Evolutionary conservation across 1,284 basidiomycete species (phyloP).

Genomic region (Fomitopsis palustris): DNA sequence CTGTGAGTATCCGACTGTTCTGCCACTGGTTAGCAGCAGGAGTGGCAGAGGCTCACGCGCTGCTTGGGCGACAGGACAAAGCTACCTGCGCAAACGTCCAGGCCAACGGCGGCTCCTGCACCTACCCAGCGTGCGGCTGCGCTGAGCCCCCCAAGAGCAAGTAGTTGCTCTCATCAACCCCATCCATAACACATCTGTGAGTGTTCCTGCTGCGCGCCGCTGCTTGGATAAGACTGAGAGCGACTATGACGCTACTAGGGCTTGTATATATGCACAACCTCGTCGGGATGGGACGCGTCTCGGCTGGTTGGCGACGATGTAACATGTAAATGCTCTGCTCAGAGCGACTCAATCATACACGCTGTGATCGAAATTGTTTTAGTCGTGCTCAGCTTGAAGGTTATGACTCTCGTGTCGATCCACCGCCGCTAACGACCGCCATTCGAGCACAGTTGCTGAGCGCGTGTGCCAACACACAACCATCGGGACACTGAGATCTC

Average conservation of each 20-base stretch:
- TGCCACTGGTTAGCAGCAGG: background rate
- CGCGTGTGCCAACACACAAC: too few species aligned
- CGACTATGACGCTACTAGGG: background rate
- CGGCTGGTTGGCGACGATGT: background rate
- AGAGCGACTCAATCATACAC: background rate
- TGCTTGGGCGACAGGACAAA: background rate
- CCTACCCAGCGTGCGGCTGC: slow-evolving; percentile 1
- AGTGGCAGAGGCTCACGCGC: background rate
- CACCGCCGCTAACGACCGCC: too few species aligned
- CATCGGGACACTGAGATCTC: too few species aligned
- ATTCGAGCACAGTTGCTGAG: too few species aligned
- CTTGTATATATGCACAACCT: background rate
- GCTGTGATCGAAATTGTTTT: background rate
- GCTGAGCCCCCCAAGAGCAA: slow-evolving; percentile 3
- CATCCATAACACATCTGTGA: background rate
- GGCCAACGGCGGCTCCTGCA: slow-evolving; percentile 2
- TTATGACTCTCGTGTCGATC: too few species aligned
- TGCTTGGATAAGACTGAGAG: too few species aligned
- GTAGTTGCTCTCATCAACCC: background rate
- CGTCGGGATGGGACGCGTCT: background rate
- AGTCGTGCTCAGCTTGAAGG: too few species aligned
- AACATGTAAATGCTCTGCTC: background rate
- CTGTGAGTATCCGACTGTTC: background rate
- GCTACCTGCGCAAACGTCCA: slow-evolving; percentile 1
- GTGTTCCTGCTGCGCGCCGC: background rate